Evolutionary conservation across 768 basidiomycete species (phyloP).

Genomic region (Rossbeevera mucosa): DNA sequence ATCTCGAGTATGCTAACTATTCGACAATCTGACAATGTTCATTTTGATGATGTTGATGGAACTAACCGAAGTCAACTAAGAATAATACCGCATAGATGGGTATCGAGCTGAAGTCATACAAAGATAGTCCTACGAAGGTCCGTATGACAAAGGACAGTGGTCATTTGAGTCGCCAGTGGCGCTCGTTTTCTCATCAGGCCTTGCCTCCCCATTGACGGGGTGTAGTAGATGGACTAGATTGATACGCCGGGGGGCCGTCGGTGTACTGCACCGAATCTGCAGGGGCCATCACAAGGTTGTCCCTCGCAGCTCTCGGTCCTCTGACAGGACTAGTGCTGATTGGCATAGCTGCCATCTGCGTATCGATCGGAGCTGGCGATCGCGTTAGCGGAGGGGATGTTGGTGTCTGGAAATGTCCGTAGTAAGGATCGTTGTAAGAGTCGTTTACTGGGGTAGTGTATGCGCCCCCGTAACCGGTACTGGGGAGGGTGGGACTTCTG

Average conservation of each 20-base stretch:
- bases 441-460: conserved; percentile 43
- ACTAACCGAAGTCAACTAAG: background rate
- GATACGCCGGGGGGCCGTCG: conserved; percentile 67
- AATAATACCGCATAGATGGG: conserved; percentile 20
- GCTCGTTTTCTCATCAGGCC: conserved; percentile 10
- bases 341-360: conserved; percentile 25
- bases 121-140: conserved; percentile 13
- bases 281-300: conserved; percentile 21
- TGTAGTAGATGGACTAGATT: conserved; percentile 44
- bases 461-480: conserved; percentile 54
- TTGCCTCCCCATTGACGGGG: conserved; percentile 54
- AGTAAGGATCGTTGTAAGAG: conserved; percentile 26
- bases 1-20: too few relatives aligned
- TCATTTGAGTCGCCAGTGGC: background rate
- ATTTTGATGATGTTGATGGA: background rate
- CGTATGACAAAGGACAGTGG: conserved; percentile 8
- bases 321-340: conserved; percentile 37
- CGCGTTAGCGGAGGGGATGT: conserved; percentile 31
- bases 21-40: background rate
- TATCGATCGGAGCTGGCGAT: conserved; percentile 40
- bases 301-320: conserved; percentile 39
- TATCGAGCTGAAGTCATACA: conserved; percentile 18
- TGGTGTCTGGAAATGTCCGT: conserved; percentile 19
- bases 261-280: conserved; percentile 28
- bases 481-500: conserved; percentile 24